A percentile compares a stretch with the other conserved stretches of the same genome.
Evolutionary conservation across 148 eudicot species (phyloP).

Genomic region (Silene latifolia): DNA sequence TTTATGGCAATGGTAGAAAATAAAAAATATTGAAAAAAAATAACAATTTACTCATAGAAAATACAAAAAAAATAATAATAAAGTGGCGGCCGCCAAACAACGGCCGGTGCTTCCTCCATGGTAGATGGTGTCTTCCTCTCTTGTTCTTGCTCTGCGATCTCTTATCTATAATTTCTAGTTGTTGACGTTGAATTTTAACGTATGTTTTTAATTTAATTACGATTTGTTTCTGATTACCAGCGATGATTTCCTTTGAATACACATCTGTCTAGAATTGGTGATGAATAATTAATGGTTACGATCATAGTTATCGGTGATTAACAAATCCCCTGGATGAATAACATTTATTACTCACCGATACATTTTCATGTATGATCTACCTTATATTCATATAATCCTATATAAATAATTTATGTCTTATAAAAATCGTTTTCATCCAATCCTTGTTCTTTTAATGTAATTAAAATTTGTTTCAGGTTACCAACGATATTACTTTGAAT

Average conservation of each 20-base stretch:
- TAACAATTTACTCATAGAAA: not conserved
- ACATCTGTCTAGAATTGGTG: not conserved
- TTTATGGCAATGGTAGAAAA: slow-evolving; percentile 10
- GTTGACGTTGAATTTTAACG: not conserved
- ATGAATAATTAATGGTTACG: not conserved
- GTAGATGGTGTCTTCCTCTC: slow-evolving; percentile 4
- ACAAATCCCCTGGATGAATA: too few relatives aligned
- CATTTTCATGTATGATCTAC: too few relatives aligned
- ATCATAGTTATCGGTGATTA: too few relatives aligned
- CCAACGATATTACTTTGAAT: not conserved
- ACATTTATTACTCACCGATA: too few relatives aligned
- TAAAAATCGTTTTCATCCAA: too few relatives aligned
- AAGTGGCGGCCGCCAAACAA: slow-evolving; percentile 22
- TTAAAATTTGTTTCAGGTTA: not conserved
- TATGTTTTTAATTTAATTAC: not conserved
- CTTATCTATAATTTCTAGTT: not conserved
- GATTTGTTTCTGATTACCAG: not conserved
- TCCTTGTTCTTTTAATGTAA: not conserved
- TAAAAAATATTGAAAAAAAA: slow-evolving; percentile 1
- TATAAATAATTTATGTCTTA: too few relatives aligned
- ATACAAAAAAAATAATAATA: not conserved
- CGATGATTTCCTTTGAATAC: not conserved
- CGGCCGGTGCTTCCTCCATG: slow-evolving; percentile 2
- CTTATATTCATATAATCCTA: too few relatives aligned
- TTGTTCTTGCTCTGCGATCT: not conserved